These are phyloP conservation scores for Umbelopsis sp. DNA, from an alignment of 192 early-diverging fungal genomes.

Conservation along the genomic window DNA sequence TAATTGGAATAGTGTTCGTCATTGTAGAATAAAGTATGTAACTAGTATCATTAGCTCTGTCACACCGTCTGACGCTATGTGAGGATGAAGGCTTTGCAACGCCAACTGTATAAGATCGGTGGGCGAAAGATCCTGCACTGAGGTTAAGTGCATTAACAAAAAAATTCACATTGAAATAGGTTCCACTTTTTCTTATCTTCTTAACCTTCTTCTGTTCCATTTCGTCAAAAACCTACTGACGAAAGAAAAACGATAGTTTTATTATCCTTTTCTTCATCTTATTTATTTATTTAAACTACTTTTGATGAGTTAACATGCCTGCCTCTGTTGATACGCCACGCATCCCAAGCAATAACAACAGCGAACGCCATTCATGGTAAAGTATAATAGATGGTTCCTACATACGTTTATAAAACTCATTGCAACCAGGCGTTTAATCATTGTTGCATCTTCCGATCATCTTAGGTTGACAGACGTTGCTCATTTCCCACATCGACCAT, in stretches of 20 bases:
- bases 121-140: too few relatives aligned
- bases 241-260: too few relatives aligned
- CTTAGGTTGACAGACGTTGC: background rate
- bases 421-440: background rate
- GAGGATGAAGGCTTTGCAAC: too few relatives aligned
- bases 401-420: background rate
- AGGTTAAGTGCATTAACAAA: too few relatives aligned
- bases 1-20: too few relatives aligned
- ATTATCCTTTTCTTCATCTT: background rate
- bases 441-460: background rate
- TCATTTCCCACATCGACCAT: slow-evolving; percentile 11
- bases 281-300: background rate
- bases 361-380: slow-evolving; percentile 2
- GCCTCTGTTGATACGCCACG: background rate
- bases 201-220: too few relatives aligned
- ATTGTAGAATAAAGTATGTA: too few relatives aligned
- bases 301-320: background rate
- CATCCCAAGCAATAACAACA: background rate
- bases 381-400: background rate
- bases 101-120: background rate
- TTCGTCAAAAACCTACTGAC: too few relatives aligned
- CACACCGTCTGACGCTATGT: too few relatives aligned
- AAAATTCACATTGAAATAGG: too few relatives aligned
- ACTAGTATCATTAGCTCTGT: too few relatives aligned
- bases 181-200: too few relatives aligned